phyloP scores from a whole-genome alignment of 2,329 filamentous ascomycete species.

The Fusarium dimerum region DNA sequence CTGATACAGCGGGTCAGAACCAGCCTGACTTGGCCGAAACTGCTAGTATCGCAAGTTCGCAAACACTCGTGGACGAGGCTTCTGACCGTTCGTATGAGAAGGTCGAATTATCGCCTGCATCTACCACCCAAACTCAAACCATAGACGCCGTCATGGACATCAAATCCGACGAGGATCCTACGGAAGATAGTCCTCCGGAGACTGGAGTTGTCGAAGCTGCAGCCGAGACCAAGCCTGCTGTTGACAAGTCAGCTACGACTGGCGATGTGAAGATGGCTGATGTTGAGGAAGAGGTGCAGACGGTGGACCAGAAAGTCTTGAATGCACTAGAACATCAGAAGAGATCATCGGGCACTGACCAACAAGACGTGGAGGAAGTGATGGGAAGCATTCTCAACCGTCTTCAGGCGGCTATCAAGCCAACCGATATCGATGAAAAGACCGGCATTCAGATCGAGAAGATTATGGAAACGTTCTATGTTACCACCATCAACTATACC shows the following conservation, averaged over 20 bases:
- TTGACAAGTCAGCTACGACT: background rate
- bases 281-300: constrained; percentile 32
- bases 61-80: constrained; percentile 50
- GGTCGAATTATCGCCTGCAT: constrained; percentile 23
- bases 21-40: constrained; percentile 37
- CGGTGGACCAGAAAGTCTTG: constrained; percentile 48
- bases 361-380: constrained; percentile 96
- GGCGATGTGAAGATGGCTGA: constrained; percentile 34
- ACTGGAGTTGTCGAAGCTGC: constrained; percentile 3
- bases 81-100: constrained; percentile 39
- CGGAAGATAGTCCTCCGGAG: constrained; percentile 6
- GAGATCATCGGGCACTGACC: constrained; percentile 58
- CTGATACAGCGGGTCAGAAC: constrained; percentile 35
- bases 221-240: constrained; percentile 5
- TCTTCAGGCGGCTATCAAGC: constrained; percentile 82
- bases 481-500: constrained; percentile 61
- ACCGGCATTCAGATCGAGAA: constrained; percentile 78
- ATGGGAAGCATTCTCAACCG: constrained; percentile 91
- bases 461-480: constrained; percentile 71
- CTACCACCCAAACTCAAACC: constrained; percentile 22
- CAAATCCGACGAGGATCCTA: constrained; percentile 13
- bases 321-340: constrained; percentile 48
- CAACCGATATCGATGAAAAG: constrained; percentile 60
- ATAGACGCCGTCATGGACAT: constrained; percentile 26
- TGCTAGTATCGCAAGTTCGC: constrained; percentile 51